Evolutionary conservation across 2,329 filamentous ascomycete species (phyloP).

Genomic region (Pseudogymnoascus sp.): DNA sequence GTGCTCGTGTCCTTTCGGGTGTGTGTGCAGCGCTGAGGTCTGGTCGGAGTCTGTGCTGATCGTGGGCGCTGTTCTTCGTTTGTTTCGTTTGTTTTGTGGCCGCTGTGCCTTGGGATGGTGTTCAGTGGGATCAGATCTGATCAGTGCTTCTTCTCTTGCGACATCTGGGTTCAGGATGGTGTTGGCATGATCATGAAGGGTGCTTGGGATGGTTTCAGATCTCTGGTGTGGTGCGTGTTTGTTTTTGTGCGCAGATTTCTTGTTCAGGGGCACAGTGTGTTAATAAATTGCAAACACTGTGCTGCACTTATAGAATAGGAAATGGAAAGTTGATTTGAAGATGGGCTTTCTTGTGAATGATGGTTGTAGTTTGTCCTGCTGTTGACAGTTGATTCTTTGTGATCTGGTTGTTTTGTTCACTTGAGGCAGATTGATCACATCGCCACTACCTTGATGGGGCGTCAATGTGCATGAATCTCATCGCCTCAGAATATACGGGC

Average conservation of each 20-base stretch:
- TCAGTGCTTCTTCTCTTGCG: not conserved
- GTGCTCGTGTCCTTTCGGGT: not conserved
- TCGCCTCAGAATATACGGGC: not conserved
- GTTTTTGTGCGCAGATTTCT: not conserved
- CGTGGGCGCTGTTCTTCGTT: not conserved
- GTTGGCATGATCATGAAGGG: not conserved
- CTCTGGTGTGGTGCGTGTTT: not conserved
- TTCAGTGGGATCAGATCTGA: not conserved
- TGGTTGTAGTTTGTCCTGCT: not conserved
- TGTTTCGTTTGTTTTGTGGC: not conserved
- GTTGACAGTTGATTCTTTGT: not conserved
- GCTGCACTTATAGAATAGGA: not conserved
- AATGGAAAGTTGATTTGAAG: not conserved
- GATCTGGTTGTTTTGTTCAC: not conserved
- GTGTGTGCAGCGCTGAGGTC: not conserved
- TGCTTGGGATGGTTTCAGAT: not conserved
- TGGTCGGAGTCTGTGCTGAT: too few species aligned
- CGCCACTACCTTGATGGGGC: not conserved
- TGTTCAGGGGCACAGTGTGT: not conserved
- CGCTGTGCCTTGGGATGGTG: not conserved
- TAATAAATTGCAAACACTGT: not conserved
- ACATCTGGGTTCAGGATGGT: not conserved
- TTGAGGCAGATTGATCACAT: not conserved
- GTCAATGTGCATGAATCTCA: not conserved
- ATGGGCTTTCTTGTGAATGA: not conserved